Conservation (phyloP, 2,329 filamentous ascomycete species). For the Cladosporium sp. region DNA sequence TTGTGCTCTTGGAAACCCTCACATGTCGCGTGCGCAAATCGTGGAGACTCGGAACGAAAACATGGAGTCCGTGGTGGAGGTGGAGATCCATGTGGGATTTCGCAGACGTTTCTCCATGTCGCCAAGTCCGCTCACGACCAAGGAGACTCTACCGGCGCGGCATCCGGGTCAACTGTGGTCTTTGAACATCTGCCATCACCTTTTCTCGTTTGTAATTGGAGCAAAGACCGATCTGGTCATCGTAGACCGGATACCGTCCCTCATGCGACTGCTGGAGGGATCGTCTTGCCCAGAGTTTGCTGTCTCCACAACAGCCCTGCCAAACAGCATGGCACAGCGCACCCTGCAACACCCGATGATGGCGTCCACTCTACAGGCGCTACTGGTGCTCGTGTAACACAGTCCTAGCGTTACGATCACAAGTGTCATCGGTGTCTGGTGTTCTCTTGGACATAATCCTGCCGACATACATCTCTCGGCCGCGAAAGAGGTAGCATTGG, state of each 20-base stretch:
- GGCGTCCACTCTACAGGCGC: neutral
- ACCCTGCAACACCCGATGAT: neutral
- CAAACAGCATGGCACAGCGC: neutral
- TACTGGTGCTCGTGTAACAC: neutral
- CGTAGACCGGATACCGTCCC: neutral
- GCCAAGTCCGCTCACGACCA: conserved; percentile 8
- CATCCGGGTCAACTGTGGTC: conserved; percentile 7
- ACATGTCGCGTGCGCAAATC: conserved; percentile 2
- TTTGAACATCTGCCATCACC: neutral
- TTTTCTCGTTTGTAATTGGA: neutral
- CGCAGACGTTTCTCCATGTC: neutral
- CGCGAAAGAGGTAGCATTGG: neutral
- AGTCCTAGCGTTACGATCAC: neutral
- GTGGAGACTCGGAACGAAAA: neutral
- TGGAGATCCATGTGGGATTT: conserved; percentile 4
- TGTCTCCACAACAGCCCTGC: neutral
- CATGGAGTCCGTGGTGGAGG: conserved; percentile 9
- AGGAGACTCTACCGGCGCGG: conserved; percentile 1
- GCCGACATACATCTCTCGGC: neutral
- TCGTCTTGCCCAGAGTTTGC: neutral
- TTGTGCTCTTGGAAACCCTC: neutral
- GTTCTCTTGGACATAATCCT: neutral
- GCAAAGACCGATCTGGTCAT: neutral
- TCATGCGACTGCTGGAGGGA: neutral
- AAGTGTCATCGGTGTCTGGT: neutral